Evolutionary conservation across 1,284 basidiomycete genomes (phyloP).

Genomic region (Xanthoconium separans): DNA sequence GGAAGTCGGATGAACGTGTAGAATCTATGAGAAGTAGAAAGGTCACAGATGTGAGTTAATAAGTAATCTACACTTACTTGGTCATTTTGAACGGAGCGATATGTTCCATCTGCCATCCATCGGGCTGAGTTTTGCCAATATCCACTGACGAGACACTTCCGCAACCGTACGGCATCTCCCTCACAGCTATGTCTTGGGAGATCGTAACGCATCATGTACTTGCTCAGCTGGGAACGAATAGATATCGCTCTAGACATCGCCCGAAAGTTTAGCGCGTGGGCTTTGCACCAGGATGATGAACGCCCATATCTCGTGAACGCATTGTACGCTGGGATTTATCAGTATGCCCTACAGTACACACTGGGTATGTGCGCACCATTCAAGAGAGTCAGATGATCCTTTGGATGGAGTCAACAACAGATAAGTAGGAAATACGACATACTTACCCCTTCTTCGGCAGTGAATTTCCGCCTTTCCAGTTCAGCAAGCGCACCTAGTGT

Average conservation of each 20-base stretch:
- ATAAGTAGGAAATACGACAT: background rate
- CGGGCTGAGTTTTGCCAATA: conserved; percentile 94
- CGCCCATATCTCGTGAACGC: conserved; percentile 84
- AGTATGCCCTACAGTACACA: conserved; percentile 1
- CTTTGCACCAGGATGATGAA: conserved; percentile 87
- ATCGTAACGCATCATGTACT: conserved; percentile 87
- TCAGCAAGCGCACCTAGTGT: conserved; percentile 83
- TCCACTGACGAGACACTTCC: conserved; percentile 86
- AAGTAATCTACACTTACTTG: conserved; percentile 50
- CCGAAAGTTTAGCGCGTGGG: conserved; percentile 90
- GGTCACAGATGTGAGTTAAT: background rate
- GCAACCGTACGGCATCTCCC: conserved; percentile 75
- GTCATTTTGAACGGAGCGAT: conserved; percentile 79
- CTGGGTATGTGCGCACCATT: conserved; percentile 59
- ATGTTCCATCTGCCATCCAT: conserved; percentile 89
- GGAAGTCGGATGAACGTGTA: conserved; percentile 92
- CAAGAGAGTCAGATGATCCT: conserved; percentile 90
- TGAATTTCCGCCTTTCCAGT: conserved; percentile 91
- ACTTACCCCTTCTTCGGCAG: conserved; percentile 91
- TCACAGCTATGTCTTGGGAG: conserved; percentile 80
- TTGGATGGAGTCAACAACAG: conserved; percentile 11
- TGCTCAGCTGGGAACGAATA: conserved; percentile 89
- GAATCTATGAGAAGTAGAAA: conserved; percentile 47
- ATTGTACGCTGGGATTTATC: conserved; percentile 70
- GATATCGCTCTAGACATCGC: conserved; percentile 90